Evolutionary conservation across 345 rosid species (phyloP).

Genomic region (Durio zibethinus): DNA sequence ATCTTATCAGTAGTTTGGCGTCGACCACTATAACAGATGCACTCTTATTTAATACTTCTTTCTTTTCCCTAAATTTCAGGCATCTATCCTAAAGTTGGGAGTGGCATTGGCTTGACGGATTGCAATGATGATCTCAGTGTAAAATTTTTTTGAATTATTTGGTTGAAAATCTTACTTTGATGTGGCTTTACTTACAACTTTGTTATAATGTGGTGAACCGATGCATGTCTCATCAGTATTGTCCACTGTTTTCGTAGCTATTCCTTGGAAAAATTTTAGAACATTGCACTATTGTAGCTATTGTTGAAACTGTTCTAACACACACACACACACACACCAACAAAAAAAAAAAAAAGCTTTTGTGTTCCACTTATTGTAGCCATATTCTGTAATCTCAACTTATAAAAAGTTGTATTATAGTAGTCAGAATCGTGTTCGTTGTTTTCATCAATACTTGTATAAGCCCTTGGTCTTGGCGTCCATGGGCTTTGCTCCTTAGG

Average conservation of each 20-base stretch:
- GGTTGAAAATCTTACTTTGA: conserved; percentile 1
- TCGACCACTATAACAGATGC: background rate
- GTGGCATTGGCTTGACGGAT: background rate
- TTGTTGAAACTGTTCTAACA: background rate
- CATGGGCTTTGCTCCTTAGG: no score
- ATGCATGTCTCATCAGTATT: background rate
- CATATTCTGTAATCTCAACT: no score
- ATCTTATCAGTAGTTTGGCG: background rate
- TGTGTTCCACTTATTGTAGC: background rate
- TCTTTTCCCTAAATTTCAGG: conserved; percentile 6
- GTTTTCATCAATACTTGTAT: no score
- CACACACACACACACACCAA: no score
- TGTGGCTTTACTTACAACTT: background rate
- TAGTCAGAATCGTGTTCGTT: no score
- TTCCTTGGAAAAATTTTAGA: background rate
- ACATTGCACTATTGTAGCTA: background rate
- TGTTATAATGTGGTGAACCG: background rate
- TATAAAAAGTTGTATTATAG: no score
- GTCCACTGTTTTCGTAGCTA: background rate
- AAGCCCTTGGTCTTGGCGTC: no score
- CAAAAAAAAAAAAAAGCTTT: no score
- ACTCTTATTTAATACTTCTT: background rate
- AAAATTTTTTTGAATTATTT: background rate
- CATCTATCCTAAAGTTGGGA: conserved; percentile 3
- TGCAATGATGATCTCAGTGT: background rate